phyloP scores from a whole-genome alignment of 176 grass and related monocot species.

The Lolium multiflorum region DNA sequence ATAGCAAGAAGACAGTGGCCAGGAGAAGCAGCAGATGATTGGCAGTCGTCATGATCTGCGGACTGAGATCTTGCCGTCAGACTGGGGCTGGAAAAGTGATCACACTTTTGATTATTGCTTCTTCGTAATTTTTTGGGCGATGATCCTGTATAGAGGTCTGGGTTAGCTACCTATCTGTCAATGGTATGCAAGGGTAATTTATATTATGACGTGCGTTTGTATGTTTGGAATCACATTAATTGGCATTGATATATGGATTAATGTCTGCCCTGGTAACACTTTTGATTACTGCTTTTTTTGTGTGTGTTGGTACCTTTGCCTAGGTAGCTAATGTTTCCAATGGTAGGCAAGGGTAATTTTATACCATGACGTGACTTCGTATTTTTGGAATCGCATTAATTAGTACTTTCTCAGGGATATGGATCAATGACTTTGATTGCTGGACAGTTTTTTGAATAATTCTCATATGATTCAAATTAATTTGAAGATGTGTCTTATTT shows the following conservation, averaged over 20 bases:
- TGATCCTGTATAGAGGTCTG: background rate
- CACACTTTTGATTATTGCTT: background rate
- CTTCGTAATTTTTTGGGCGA: background rate
- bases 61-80: background rate
- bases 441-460: background rate
- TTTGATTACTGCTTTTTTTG: no score
- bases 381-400: no score
- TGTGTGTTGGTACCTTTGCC: no score
- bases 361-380: no score
- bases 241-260: background rate
- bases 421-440: background rate
- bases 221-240: constrained; percentile 11
- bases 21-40: background rate
- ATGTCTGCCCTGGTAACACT: background rate
- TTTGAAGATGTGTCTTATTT: no score
- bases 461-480: no score
- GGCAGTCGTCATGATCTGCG: background rate
- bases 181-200: background rate
- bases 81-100: background rate
- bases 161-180: background rate
- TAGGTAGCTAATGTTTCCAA: no score
- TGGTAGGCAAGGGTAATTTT: no score
- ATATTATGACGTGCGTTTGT: background rate
- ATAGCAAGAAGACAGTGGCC: background rate
- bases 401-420: background rate